phyloP scores from a whole-genome alignment of 495 filamentous ascomycete genomes.

The Neurospora sp. region DNA sequence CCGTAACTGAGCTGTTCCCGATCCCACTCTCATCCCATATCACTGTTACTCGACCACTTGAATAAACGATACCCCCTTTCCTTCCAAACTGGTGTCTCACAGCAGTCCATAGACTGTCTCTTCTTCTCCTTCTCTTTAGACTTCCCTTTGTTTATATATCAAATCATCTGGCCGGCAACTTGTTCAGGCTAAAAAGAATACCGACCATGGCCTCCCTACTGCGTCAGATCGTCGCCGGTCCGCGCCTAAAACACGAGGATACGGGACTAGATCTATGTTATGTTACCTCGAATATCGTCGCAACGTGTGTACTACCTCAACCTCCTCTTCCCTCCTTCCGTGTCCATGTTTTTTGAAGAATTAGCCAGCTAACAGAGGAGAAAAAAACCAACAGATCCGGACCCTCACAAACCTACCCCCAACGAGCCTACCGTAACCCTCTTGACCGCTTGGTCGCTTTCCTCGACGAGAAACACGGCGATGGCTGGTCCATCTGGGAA shows the following conservation, averaged over 20 bases:
- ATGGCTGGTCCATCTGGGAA: constrained; percentile 90
- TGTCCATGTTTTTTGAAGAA: not conserved
- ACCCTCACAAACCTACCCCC: constrained; percentile 76
- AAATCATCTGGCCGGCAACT: not conserved
- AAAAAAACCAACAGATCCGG: constrained; percentile 49
- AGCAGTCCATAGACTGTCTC: not conserved
- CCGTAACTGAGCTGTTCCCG: not conserved
- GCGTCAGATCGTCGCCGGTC: constrained; percentile 58
- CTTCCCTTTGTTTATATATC: not conserved
- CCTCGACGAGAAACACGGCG: constrained; percentile 72
- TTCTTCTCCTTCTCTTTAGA: not conserved
- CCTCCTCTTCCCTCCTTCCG: not conserved
- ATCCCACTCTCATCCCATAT: not conserved
- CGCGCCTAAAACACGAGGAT: constrained; percentile 71
- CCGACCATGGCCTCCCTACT: constrained; percentile 41
- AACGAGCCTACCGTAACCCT: constrained; percentile 86
- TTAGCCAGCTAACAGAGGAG: not conserved
- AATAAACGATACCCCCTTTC: not conserved
- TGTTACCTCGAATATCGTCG: constrained; percentile 69
- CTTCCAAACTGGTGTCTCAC: not conserved
- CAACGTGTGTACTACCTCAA: constrained; percentile 37
- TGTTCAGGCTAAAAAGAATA: not conserved
- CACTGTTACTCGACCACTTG: not conserved
- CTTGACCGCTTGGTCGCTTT: constrained; percentile 74
- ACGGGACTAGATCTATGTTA: constrained; percentile 92